These are phyloP conservation scores for Melanomma pulvis-pyrius DNA, from an alignment of 495 filamentous ascomycete species.

Conservation along the genomic window DNA sequence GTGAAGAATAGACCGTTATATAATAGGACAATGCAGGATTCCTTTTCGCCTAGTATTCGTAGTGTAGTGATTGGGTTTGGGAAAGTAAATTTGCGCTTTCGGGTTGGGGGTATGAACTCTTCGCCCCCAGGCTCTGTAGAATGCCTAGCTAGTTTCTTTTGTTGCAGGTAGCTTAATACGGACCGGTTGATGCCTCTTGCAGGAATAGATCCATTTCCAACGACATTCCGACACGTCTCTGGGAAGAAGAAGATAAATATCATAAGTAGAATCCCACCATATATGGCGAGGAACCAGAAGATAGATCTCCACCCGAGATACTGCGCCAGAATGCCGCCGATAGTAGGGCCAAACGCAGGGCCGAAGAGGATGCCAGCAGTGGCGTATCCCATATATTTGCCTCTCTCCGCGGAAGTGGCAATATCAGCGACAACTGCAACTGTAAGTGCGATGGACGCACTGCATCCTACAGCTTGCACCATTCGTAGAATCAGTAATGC, in stretches of 20 bases:
- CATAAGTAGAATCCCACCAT: slow-evolving; percentile 56
- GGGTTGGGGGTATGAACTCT: background rate
- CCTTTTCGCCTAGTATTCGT: slow-evolving; percentile 40
- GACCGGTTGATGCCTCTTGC: slow-evolving; percentile 58
- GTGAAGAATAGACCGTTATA: slow-evolving; percentile 43
- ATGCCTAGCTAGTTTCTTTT: slow-evolving; percentile 27
- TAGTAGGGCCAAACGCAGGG: slow-evolving; percentile 39
- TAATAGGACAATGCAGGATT: slow-evolving; percentile 41
- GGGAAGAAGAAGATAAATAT: slow-evolving; percentile 60
- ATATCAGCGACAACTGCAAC: slow-evolving; percentile 44
- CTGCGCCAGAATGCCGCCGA: slow-evolving; percentile 66
- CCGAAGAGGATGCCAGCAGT: slow-evolving; percentile 32
- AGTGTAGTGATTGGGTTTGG: slow-evolving; percentile 42
- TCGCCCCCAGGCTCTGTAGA: background rate
- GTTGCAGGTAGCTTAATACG: slow-evolving; percentile 43
- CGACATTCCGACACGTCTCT: slow-evolving; percentile 71
- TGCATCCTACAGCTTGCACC: slow-evolving; percentile 41
- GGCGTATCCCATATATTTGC: slow-evolving; percentile 42
- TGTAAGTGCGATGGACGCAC: slow-evolving; percentile 40
- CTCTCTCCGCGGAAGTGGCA: slow-evolving; percentile 40
- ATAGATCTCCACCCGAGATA: slow-evolving; percentile 71
- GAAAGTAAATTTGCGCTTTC: slow-evolving; percentile 31
- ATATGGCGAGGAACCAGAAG: slow-evolving; percentile 74
- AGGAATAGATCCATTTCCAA: slow-evolving; percentile 69
- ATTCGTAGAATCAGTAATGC: slow-evolving; percentile 43